Evolutionary conservation across 1,139 yeast genomes (phyloP).

Genomic region (Nakaseomyces sp.): DNA sequence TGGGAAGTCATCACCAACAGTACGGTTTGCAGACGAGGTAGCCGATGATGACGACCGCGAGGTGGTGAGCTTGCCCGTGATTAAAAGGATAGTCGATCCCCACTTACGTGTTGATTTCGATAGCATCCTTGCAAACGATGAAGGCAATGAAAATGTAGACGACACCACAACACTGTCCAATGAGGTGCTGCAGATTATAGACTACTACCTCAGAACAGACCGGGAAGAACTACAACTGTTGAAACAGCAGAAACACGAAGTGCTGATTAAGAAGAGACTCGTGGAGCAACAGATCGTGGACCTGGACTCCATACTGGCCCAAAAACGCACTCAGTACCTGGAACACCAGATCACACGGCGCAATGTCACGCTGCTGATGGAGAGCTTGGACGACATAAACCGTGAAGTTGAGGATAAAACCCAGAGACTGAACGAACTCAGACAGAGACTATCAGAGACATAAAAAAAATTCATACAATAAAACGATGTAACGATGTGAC

Average conservation of each 20-base stretch:
- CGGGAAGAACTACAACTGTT: neutral
- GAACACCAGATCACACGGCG: neutral
- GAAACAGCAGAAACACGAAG: neutral
- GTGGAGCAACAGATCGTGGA: conserved; percentile 2
- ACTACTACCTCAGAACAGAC: conserved; percentile 1
- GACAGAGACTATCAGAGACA: neutral
- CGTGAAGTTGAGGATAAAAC: neutral
- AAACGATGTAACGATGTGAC: no score
- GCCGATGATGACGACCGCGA: neutral
- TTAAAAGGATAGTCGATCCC: neutral
- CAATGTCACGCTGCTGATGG: neutral
- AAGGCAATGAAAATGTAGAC: neutral
- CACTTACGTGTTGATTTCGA: neutral
- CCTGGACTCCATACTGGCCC: neutral
- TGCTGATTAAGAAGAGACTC: neutral
- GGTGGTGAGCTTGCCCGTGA: neutral
- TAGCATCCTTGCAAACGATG: neutral
- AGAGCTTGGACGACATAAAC: neutral
- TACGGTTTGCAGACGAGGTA: no score
- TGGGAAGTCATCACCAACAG: no score
- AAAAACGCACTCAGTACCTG: neutral
- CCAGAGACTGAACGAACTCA: neutral
- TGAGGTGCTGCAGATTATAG: conserved; percentile 3
- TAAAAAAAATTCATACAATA: neutral
- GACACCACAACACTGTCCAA: conserved; percentile 2